Conservation (phyloP, 2,329 filamentous ascomycete genomes). For the Aureobasidium melanogenum region DNA sequence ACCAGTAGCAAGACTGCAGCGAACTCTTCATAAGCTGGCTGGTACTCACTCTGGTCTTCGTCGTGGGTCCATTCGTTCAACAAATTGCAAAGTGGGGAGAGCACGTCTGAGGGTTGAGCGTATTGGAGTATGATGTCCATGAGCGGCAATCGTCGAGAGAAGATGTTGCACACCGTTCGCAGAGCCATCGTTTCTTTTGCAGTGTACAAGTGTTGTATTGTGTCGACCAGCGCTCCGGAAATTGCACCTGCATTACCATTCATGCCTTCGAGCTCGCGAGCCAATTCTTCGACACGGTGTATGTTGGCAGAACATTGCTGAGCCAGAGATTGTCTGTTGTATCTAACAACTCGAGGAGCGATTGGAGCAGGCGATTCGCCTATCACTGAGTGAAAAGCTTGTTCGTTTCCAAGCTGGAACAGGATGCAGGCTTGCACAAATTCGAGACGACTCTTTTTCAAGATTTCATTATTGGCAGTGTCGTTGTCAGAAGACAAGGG, state of each 20-base stretch:
- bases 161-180: slow-evolving; percentile 61
- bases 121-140: slow-evolving; percentile 72
- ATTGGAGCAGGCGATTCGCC: slow-evolving; percentile 78
- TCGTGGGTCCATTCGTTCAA: slow-evolving; percentile 75
- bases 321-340: slow-evolving; percentile 69
- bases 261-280: slow-evolving; percentile 78
- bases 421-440: slow-evolving; percentile 88
- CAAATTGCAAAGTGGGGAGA: slow-evolving; percentile 65
- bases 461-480: slow-evolving; percentile 44
- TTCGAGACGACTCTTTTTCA: slow-evolving; percentile 63
- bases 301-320: slow-evolving; percentile 68
- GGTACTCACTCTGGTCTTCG: slow-evolving; percentile 73
- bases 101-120: slow-evolving; percentile 57
- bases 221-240: slow-evolving; percentile 54
- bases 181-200: slow-evolving; percentile 74
- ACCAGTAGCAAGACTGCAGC: slow-evolving; percentile 66
- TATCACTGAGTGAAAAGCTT: slow-evolving; percentile 68
- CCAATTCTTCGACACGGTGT: slow-evolving; percentile 64
- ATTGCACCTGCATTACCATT: slow-evolving; percentile 87
- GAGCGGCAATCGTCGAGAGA: slow-evolving; percentile 63
- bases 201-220: slow-evolving; percentile 59
- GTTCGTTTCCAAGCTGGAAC: slow-evolving; percentile 72
- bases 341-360: slow-evolving; percentile 63
- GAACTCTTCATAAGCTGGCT: slow-evolving; percentile 80
- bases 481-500: slow-evolving; percentile 50